These are phyloP conservation scores for Polyporus arcularius DNA, from an alignment of 768 basidiomycete species.

Conservation along the genomic window DNA sequence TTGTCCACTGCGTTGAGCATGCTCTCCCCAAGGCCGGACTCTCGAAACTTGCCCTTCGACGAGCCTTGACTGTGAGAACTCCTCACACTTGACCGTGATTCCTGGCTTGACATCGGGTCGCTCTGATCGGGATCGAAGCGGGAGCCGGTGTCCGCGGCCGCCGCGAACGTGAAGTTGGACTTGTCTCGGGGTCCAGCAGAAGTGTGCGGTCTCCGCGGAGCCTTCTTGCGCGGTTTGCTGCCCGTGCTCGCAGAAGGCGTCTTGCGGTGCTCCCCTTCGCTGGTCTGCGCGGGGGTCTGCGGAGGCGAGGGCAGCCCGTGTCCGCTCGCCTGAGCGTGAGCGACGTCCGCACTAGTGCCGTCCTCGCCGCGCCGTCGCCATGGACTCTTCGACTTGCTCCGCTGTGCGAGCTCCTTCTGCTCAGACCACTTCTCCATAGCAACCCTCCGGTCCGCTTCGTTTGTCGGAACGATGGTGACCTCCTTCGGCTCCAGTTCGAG, in stretches of 20 bases:
- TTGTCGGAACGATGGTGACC: conserved; percentile 66
- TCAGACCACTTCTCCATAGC: conserved; percentile 64
- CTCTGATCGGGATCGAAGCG: conserved; percentile 5
- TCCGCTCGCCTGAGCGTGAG: neutral
- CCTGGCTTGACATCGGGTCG: conserved; percentile 19
- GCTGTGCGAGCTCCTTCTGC: conserved; percentile 21
- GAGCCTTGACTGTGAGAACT: conserved; percentile 11
- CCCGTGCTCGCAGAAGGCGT: conserved; percentile 1
- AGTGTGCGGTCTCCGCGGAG: conserved; percentile 64
- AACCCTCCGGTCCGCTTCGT: conserved; percentile 64
- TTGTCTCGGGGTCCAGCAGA: conserved; percentile 72
- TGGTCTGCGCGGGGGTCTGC: conserved; percentile 16
- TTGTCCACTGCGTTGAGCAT: conserved; percentile 16
- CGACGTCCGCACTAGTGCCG: conserved; percentile 2
- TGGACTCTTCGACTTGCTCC: conserved; percentile 25
- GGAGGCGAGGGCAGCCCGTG: conserved; percentile 19
- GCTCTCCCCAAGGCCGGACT: conserved; percentile 17
- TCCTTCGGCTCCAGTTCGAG: conserved; percentile 73
- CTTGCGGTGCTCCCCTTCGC: conserved; percentile 9
- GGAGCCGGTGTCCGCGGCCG: conserved; percentile 10
- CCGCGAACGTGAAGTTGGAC: conserved; percentile 32
- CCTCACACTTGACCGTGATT: conserved; percentile 14
- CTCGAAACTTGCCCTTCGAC: conserved; percentile 7
- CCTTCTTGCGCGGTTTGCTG: conserved; percentile 27
- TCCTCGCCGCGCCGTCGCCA: conserved; percentile 18